Base-by-base conservation (phyloP, 2,329 filamentous ascomycete genomes). In the Keithomyces neogunnii region DNA sequence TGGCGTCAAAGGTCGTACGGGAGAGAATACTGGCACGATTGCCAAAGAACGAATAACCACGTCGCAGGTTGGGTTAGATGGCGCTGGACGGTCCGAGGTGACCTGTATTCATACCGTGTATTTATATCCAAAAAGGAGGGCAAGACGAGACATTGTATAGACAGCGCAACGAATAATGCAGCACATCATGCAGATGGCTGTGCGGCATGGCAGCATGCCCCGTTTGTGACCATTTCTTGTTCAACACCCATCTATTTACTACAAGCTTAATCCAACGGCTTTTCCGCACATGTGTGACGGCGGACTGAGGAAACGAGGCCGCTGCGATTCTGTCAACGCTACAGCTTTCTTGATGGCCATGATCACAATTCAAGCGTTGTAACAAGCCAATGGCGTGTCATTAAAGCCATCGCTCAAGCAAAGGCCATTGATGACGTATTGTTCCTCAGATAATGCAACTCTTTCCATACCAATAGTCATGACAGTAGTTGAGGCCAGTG, bases 1-100 rank as follows among this genome's bases (percentile, higher is more conserved):
- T 87, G 51, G 90, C 92, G 52, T 85, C 84, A 57, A 78, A 81
- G 66, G 70, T 95, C 49, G 83, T 88, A 45, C 81, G 83, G 63
- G 87, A 96, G 59, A 83, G 84, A 68, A 85, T 96, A 66, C 69
- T 96, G 62, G 55, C 63, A 30, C 62, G 62, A 49, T 51, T 69
- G 52, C 52, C 57, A 13, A 58, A 60, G 48, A 33, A 43, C 10
- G 38, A 44, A 13, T 44, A n/a, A 9, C 28, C 13, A 5, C 38
- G 8, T 5, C 1, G 0, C 0, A 26, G 38, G 38, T 4, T 26
- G 5, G 36, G 38, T 19, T 19, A 19, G 19, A 19, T 19, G 19
- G 19, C 19, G 19, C 19, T 19, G 19, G 19, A n/a, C 45, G 19
- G 30, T n/a, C 13, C 5, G 11, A 3, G 13, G 13, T 7, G 10